These are phyloP conservation scores for Irpex sp. DNA, from an alignment of 1,284 basidiomycete genomes.

Conservation along the genomic window DNA sequence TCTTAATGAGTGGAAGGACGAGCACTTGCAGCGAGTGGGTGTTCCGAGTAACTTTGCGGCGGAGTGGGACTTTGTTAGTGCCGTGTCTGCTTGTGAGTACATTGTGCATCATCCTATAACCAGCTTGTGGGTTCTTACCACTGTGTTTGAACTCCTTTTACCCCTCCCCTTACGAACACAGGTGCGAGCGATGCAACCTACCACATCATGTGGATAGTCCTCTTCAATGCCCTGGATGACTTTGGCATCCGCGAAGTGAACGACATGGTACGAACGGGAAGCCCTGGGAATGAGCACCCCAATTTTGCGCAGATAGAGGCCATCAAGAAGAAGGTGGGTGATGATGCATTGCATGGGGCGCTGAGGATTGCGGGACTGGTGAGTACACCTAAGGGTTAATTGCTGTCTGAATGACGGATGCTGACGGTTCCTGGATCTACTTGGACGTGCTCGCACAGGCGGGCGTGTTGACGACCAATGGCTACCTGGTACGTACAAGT, in stretches of 20 bases:
- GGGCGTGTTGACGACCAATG: conserved; percentile 77
- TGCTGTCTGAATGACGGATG: neutral
- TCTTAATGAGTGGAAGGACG: conserved; percentile 74
- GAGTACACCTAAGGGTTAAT: conserved; percentile 22
- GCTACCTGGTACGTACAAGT: conserved; percentile 63
- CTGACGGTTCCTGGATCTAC: conserved; percentile 9
- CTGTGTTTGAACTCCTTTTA: neutral
- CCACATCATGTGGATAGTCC: conserved; percentile 85
- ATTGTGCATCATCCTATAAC: neutral
- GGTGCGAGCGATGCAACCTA: conserved; percentile 87
- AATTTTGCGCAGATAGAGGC: conserved; percentile 54
- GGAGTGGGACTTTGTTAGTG: conserved; percentile 89
- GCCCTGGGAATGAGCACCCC: conserved; percentile 32
- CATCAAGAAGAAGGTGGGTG: conserved; percentile 63
- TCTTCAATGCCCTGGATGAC: conserved; percentile 79
- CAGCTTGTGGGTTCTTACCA: neutral
- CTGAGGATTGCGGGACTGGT: conserved; percentile 84
- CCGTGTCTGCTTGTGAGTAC: conserved; percentile 63
- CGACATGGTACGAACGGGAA: conserved; percentile 37
- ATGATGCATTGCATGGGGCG: conserved; percentile 82
- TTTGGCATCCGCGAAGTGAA: conserved; percentile 77
- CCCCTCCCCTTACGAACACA: conserved; percentile 17
- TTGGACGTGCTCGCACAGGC: conserved; percentile 37
- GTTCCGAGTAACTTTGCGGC: conserved; percentile 81
- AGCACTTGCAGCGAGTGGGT: conserved; percentile 74